Evolutionary conservation across 306 rosid species (phyloP).

Genomic region (Benincasa hispida): DNA sequence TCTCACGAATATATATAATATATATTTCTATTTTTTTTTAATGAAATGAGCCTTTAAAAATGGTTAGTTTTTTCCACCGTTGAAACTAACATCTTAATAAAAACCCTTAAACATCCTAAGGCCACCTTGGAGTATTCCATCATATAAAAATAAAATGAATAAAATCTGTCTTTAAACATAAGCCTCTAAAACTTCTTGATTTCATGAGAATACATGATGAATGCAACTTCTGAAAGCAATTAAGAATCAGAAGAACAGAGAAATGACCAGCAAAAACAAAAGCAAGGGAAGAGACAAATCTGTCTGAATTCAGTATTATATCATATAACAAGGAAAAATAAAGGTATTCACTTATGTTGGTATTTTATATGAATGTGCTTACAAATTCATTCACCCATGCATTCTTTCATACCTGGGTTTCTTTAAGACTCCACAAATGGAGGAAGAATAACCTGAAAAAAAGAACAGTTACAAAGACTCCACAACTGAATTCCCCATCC

Average conservation of each 20-base stretch:
- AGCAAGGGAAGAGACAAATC: not conserved
- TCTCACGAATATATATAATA: too few relatives aligned
- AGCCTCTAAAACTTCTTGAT: not conserved
- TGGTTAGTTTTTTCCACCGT: too few relatives aligned
- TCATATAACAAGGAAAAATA: not conserved
- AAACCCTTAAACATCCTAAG: too few relatives aligned
- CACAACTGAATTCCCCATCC: not conserved
- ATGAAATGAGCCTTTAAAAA: too few relatives aligned
- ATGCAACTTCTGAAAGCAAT: not conserved
- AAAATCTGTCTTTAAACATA: too few relatives aligned
- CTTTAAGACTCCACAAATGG: constrained; percentile 2
- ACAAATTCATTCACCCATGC: constrained; percentile 3
- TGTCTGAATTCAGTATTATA: not conserved
- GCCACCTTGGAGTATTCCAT: too few relatives aligned
- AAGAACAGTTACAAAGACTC: not conserved
- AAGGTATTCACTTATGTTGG: not conserved
- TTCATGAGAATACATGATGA: not conserved
- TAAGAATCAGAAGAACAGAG: not conserved
- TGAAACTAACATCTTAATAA: too few relatives aligned
- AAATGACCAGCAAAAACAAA: not conserved
- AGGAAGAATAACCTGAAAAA: constrained; percentile 1
- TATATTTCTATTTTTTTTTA: too few relatives aligned
- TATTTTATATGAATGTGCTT: not conserved
- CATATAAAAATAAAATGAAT: too few relatives aligned
- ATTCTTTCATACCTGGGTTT: constrained; percentile 5